These are phyloP conservation scores for Eimeria sp. DNA, from an alignment of 169 alveolate species.

Conservation along the genomic window DNA sequence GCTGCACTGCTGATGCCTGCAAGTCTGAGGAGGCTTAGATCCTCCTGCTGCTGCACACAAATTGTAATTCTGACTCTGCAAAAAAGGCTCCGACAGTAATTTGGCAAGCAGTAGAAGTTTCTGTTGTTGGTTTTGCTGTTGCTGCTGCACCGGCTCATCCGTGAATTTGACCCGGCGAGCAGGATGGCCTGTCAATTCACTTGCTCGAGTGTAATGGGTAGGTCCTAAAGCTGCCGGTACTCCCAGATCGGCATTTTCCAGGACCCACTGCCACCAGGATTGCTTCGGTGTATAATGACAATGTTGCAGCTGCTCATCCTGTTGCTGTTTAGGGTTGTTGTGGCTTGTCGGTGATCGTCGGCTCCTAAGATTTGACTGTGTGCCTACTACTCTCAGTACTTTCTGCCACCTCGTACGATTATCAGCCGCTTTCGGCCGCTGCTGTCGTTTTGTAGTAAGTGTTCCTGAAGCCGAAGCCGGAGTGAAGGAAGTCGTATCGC, in stretches of 20 bases:
- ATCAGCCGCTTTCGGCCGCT: not conserved
- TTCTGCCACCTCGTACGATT: not conserved
- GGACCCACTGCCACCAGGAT: not conserved
- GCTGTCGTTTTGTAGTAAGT: not conserved
- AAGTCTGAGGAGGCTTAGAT: not conserved
- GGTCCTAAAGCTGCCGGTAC: not conserved
- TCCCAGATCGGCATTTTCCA: slow-evolving; percentile 32
- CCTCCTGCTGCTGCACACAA: not conserved
- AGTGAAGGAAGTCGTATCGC: not conserved
- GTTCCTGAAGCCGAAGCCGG: not conserved
- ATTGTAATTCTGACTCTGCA: not conserved
- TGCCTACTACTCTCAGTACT: slow-evolving; percentile 8
- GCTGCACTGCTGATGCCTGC: not conserved
- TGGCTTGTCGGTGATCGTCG: not conserved
- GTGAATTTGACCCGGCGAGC: slow-evolving; percentile 51
- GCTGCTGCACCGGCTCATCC: slow-evolving; percentile 24
- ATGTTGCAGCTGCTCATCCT: not conserved
- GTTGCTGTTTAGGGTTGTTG: not conserved
- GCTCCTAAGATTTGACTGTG: slow-evolving; percentile 3
- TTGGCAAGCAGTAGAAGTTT: slow-evolving; percentile 22
- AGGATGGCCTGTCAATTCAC: not conserved
- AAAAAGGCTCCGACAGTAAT: not conserved
- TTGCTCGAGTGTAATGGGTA: not conserved
- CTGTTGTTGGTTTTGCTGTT: slow-evolving; percentile 31
- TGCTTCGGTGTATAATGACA: not conserved